Evolutionary conservation across 2,329 filamentous ascomycete genomes (phyloP), one percentile per base, ranked within the genome.

Genomic region (Ophiocordyceps robertsii): DNA sequence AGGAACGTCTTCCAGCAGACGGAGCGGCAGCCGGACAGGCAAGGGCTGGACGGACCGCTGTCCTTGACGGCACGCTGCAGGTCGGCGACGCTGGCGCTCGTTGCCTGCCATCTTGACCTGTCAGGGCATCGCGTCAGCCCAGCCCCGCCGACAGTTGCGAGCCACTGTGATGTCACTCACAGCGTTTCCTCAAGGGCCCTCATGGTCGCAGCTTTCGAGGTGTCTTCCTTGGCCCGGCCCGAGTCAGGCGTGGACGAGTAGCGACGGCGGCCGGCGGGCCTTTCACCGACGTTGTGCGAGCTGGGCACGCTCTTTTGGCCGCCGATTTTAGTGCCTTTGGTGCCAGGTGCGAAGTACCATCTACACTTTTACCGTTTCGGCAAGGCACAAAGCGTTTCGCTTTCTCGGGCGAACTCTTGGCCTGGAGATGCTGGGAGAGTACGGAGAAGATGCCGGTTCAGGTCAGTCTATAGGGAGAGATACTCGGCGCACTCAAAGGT

Each of bases 1-100:
- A 95, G 68, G 59, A 95, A 94, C 32, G 77, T 76, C 85, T 95
- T 95, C 90, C 90, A 96, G 62, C 84, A 94, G 32, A 93, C 73
- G 3, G 90, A 95, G 43, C 89, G 79, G 49, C 88, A 76, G 13
- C 86, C 87, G 38, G 78, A 69, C 42, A 79, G 65, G 57, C 82
- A 87, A 39, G 81, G 77, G 53, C 73, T 83, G 11, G 61, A 60
- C 14, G 72, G 60, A 16, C 73, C 73, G 52, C 78, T 72, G 48
- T 72, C 64, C 58, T 72, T 76, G 41, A 85, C 71, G n/a, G 77
- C 76, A 49, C 69, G 69, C 60, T 75, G 78, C 43, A 88, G 66
- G 46, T 79, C 72, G n/a, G 65, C 63, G 45, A 83, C 64, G 53
- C 69, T 74, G 43, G 68, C 65, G 51, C 72, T 72, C 32, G 82